Percentiles rank a stretch among this genome's conserved stretches.
Conservation (phyloP, 768 basidiomycete genomes). For the Cystobasidium tubakii region DNA sequence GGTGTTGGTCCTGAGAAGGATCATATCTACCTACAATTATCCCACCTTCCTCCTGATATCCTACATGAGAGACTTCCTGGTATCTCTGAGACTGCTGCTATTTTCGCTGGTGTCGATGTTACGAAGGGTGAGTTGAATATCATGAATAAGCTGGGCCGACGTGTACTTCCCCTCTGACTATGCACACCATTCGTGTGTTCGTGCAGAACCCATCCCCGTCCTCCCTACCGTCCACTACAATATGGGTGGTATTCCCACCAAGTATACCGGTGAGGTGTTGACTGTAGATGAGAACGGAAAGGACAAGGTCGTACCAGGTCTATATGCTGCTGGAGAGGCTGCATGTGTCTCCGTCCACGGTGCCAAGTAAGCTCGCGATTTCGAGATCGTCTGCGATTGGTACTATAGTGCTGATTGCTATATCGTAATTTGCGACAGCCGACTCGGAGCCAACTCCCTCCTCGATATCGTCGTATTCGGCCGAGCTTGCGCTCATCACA, state of each 20-base stretch:
- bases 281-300: constrained; percentile 82
- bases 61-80: constrained; percentile 94
- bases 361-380: constrained; percentile 58
- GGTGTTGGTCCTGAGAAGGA: constrained; percentile 98
- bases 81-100: constrained; percentile 98
- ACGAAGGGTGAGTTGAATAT: constrained; percentile 60
- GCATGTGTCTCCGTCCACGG: constrained; percentile 98
- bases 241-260: constrained; percentile 95
- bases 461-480: constrained; percentile 99
- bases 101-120: constrained; percentile 97
- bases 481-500: constrained; percentile 97
- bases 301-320: constrained; percentile 86
- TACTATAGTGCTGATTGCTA: background rate
- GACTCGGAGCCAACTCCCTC: constrained; percentile 97
- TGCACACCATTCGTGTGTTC: background rate
- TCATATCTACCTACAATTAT: constrained; percentile 91
- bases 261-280: constrained; percentile 93
- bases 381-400: background rate
- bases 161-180: too few species aligned
- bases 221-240: constrained; percentile 98
- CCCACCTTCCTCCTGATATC: constrained; percentile 90
- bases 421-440: constrained; percentile 48
- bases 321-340: constrained; percentile 98
- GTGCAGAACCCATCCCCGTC: constrained; percentile 84
- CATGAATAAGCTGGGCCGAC: background rate